Conservation (phyloP, 148 eudicot genomes). For the Diospyros kaki region DNA sequence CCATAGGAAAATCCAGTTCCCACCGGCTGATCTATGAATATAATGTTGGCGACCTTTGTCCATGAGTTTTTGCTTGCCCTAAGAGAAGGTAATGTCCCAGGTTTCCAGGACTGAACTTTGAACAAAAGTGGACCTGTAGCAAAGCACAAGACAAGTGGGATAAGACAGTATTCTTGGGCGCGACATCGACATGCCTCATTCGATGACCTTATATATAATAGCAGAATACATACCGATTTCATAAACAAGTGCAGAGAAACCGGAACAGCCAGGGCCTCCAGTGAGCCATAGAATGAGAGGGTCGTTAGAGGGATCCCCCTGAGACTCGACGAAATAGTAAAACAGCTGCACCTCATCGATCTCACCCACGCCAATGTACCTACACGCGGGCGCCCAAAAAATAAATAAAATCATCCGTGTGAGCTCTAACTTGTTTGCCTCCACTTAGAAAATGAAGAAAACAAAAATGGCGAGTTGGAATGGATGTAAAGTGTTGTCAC, state of each 20-base stretch:
- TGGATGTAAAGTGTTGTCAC: not conserved
- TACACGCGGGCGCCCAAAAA: not conserved
- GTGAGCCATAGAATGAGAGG: slow-evolving; percentile 34
- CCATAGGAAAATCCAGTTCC: slow-evolving; percentile 28
- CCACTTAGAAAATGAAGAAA: not conserved
- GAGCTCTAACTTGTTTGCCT: not conserved
- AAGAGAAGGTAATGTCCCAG: slow-evolving; percentile 12
- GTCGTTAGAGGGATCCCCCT: slow-evolving; percentile 24
- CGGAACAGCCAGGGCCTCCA: slow-evolving; percentile 38
- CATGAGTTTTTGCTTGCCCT: slow-evolving; percentile 10
- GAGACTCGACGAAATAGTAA: slow-evolving; percentile 36
- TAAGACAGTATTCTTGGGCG: no score
- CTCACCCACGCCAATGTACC: slow-evolving; percentile 25
- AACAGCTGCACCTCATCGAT: slow-evolving; percentile 20
- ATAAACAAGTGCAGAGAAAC: slow-evolving; percentile 25
- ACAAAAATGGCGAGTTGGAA: no score
- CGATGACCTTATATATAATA: no score
- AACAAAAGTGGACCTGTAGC: slow-evolving; percentile 12
- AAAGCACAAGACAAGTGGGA: not conserved
- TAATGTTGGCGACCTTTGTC: slow-evolving; percentile 28
- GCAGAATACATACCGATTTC: slow-evolving; percentile 21
- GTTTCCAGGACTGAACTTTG: slow-evolving; percentile 8
- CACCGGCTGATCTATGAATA: slow-evolving; percentile 26
- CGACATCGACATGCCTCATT: no score
- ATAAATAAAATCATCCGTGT: not conserved